Evolutionary conservation across 352 stramenopile species (phyloP).

Genomic region (Pythium pyrilobum): DNA sequence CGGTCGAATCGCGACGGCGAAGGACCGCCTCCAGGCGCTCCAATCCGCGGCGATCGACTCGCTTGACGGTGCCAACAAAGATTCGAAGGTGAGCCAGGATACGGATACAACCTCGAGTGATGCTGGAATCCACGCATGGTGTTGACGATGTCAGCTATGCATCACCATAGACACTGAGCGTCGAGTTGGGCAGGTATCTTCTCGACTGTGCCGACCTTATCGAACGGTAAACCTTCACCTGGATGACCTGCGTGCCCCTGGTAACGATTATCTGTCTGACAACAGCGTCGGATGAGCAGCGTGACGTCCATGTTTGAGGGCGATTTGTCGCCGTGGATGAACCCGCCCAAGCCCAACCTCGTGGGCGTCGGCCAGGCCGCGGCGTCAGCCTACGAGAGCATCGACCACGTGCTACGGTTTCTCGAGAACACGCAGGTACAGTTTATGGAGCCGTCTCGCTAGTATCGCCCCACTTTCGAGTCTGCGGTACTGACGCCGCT

Average conservation of each 20-base stretch:
- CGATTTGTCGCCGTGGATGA: slow-evolving; percentile 24
- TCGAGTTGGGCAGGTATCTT: slow-evolving; percentile 24
- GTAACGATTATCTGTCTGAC: neutral
- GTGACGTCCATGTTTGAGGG: slow-evolving; percentile 25
- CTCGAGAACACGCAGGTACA: slow-evolving; percentile 32
- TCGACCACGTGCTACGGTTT: slow-evolving; percentile 31
- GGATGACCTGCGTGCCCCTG: neutral
- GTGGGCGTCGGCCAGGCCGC: slow-evolving; percentile 27
- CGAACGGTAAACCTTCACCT: slow-evolving; percentile 12
- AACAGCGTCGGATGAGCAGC: slow-evolving; percentile 8
- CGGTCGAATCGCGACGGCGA: slow-evolving; percentile 3
- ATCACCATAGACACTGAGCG: slow-evolving; percentile 16
- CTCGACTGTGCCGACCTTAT: slow-evolving; percentile 26
- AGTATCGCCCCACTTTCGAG: too few species aligned
- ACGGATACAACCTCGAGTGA: too few species aligned
- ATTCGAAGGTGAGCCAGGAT: slow-evolving; percentile 26
- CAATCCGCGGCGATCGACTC: slow-evolving; percentile 3
- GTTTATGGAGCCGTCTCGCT: neutral
- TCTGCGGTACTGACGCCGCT: neutral
- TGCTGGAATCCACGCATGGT: too few species aligned
- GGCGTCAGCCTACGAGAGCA: slow-evolving; percentile 17
- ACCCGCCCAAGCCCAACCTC: slow-evolving; percentile 15
- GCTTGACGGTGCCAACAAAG: neutral
- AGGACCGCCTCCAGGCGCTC: slow-evolving; percentile 10
- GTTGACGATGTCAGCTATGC: neutral